Evolutionary conservation across 352 stramenopile genomes (phyloP), one percentile per base, ranked within the genome.

Genomic region (Phytophthora megakarya): DNA sequence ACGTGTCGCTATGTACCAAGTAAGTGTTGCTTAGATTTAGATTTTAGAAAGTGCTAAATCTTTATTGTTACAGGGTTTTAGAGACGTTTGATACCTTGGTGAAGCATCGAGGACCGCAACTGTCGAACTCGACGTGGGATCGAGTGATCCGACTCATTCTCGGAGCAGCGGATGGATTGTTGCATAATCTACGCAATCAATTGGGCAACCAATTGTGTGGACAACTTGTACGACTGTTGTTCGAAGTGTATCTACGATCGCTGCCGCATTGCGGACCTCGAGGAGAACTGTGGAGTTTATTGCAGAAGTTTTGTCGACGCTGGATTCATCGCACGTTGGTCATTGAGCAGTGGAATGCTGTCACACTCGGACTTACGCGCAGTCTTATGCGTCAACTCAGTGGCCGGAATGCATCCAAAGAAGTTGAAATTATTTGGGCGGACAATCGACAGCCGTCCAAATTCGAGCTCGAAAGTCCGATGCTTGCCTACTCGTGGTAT

Each of bases 291-390:
- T 96, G 85, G 85, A 82, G 79, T 39, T 49, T 96, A 33, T 48
- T 96, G 51, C 85, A 93, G 47, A 96, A 93, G 48, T 96, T 96
- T 53, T 96, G 86, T 43, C 80, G 87, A 0, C 82, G 87, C 8
- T 94, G 87, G 87, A 93, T 92, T 46, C 87, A 96, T 46, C 84
- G 87, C n/a, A 72, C 78, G 8, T 45, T 91, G n/a, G 87, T 96
- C 18, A 89, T 96, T 13, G 87, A 96, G 65, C 87, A 96, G 61
- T 96, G 87, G 87, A 94, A 96, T 46, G 72, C 75, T 7, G 74
- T 84, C 13, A 90, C 84, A 23, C 54, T 93, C 16, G 87, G 85
- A 45, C 72, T 96, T 44, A 93, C 87, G 15, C 76, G 76, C 40
- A 88, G 65, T 44, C 62, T 96, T 30, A 90, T 96, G 78, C 75